phyloP scores from a whole-genome alignment of 208 protist genomes.

The Crithidia mellificae region DNA sequence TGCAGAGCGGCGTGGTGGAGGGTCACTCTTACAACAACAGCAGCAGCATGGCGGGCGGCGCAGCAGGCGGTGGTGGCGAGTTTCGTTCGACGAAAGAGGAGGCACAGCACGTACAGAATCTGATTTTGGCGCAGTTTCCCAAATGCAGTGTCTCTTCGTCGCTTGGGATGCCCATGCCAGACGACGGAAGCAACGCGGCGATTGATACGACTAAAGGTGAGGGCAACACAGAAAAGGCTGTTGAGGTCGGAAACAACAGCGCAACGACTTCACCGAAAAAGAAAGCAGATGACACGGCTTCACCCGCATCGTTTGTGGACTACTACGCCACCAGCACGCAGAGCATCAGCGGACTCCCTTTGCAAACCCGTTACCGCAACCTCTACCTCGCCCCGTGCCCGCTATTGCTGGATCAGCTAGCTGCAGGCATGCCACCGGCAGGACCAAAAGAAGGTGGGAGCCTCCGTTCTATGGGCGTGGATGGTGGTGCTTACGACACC shows the following conservation, averaged over 20 bases:
- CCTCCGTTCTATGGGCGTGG: no score
- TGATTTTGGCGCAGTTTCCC: constrained; percentile 6
- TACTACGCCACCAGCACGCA: constrained; percentile 31
- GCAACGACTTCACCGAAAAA: background rate
- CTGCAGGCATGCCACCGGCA: background rate
- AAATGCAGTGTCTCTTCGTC: constrained; percentile 9
- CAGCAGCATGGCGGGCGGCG: no score
- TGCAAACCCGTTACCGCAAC: constrained; percentile 15
- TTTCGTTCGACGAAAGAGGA: background rate
- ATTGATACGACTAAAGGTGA: background rate
- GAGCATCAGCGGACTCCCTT: constrained; percentile 10
- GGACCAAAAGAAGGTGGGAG: background rate
- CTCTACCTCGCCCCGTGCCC: constrained; percentile 25
- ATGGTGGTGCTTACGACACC: no score
- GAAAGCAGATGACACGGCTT: background rate
- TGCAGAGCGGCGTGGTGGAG: background rate
- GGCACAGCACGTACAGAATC: background rate
- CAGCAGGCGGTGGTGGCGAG: no score
- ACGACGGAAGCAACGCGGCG: background rate
- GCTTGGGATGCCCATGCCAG: background rate
- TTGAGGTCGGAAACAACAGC: no score
- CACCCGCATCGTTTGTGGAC: constrained; percentile 1
- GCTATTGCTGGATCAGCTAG: constrained; percentile 15
- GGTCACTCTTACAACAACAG: no score
- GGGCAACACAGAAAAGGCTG: no score